Evolutionary conservation across 1,139 yeast species (phyloP).

Genomic region (Pichia kudriavzevii): DNA sequence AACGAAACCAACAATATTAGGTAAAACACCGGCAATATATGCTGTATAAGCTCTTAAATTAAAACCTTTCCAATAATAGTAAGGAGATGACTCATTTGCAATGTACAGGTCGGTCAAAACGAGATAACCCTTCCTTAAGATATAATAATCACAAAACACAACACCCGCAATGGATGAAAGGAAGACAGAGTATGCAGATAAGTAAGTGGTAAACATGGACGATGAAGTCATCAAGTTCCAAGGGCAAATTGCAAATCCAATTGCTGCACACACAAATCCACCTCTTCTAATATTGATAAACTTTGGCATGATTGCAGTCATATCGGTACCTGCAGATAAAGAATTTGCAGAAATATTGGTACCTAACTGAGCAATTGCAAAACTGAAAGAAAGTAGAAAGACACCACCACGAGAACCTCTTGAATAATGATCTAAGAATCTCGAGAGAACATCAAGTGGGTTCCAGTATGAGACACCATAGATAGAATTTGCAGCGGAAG

Average conservation of each 20-base stretch:
- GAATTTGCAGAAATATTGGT: constrained; percentile 88
- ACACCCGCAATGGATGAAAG: constrained; percentile 83
- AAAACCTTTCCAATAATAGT: constrained; percentile 57
- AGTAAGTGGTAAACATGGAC: constrained; percentile 71
- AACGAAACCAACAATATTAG: constrained; percentile 82
- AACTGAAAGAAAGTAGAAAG: constrained; percentile 67
- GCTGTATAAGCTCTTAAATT: constrained; percentile 80
- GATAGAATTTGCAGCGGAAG: constrained; percentile 67
- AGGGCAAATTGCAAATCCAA: constrained; percentile 78
- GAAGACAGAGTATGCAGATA: constrained; percentile 82
- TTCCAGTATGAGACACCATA: constrained; percentile 76
- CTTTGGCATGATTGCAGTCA: constrained; percentile 74
- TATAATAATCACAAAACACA: constrained; percentile 66
- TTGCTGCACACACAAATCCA: constrained; percentile 68
- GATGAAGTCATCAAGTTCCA: constrained; percentile 78
- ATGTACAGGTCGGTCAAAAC: constrained; percentile 58
- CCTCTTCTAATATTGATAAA: constrained; percentile 78
- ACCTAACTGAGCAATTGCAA: constrained; percentile 82
- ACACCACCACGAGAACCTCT: constrained; percentile 82
- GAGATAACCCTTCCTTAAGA: constrained; percentile 66
- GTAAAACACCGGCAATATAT: constrained; percentile 65
- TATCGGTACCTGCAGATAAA: constrained; percentile 83
- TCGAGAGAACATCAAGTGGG: constrained; percentile 68
- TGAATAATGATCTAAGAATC: constrained; percentile 52
- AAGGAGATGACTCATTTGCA: constrained; percentile 37